Base-by-base conservation (phyloP, 768 basidiomycete species). In the Heimioporus sp. region DNA sequence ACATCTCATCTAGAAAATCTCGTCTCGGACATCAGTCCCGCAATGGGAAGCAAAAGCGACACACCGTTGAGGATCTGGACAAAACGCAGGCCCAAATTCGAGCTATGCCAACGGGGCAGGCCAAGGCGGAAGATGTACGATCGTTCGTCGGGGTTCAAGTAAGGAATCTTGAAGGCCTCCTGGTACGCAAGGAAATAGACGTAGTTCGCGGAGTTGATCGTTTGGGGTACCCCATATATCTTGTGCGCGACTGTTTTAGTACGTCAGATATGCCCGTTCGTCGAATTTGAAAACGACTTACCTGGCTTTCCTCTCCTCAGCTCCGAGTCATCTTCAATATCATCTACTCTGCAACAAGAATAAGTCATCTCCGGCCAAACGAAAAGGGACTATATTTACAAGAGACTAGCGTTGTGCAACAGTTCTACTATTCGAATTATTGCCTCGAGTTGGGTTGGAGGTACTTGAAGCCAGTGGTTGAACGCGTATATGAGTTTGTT, bases 191-290 rank as follows among this genome's bases (percentile, higher is more conserved):
- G 82, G 66, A 98, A 99, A 65, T 96, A 98, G 36, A 93, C 92
- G 61, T 98, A 98, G 70, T 97, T 98, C 2, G 96, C 95, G 4
- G 87, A 84, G 67, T 99, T 99, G 71, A 99, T 93, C 0, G 95
- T 96, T 67, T 98, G 95, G 1, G 96, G 92, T 2, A 97, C 76
- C 4, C 96, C 96, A 61, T 93, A 99, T 58, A 99, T 94, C 76
- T 90, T 93, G 72, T 99, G 95, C 0, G 95, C 85, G n/a, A 94
- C 95, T 86, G 24, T 24, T 24, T 3, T 24, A 24, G 24, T 24
- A 19, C n/a, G 41, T 48, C 39, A 51, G 20, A 28, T 31, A 39
- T n/a, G 38, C 4, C 4, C n/a, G 20, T 19, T 11, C 31, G 31
- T 17, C 43, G 43, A 35, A 38, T 31, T n/a, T 40, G 43, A 36